Base-by-base conservation (phyloP, 1,284 basidiomycete species). In the Hemileia vastatrix region DNA sequence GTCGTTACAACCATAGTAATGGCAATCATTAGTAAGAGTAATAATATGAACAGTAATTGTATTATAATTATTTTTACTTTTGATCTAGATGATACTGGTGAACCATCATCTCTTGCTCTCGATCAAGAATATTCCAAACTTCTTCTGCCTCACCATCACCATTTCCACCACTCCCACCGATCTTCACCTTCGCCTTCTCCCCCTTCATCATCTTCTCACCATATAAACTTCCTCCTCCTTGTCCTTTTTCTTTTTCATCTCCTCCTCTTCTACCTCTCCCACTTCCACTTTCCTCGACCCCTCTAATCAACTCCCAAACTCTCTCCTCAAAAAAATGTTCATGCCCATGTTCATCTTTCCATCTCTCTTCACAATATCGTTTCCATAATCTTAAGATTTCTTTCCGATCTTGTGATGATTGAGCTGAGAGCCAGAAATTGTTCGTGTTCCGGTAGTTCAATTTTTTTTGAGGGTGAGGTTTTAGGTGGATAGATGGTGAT, bases 401-500 rank as follows among this genome's bases (percentile, higher is more conserved):
- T n/a, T 53, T 51, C 8, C 27, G 50, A 36, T 61, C 58, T 40
- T 52, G 23, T 27, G 48, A 45, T n/a, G 58, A 43, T 53, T 61
- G 58, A 15, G 58, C 58, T n/a, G 23, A 50, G 5, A 61, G 51
- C 58, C 58, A 61, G 40, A 54, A 50, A 11, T 54, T 43, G 18
- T 61, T 23, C 15, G 27, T 54, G 24, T 51, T 54, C 15, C 58
- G 49, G 32, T 61, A 51, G 19, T 54, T 54, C 43, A 60, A 32
- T 6, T 31, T 36, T 18, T 31, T 11, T n/a, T n/a, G n/a, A n/a
- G n/a, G n/a, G n/a, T n/a, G n/a, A n/a, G n/a, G n/a, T n/a, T n/a
- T n/a, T n/a, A n/a, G n/a, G n/a, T n/a, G n/a, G n/a, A n/a, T n/a
- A n/a, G n/a, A n/a, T n/a, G n/a, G n/a, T n/a, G n/a, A n/a, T n/a